Evolutionary conservation across 345 rosid genomes (phyloP), one percentile per base, ranked within the genome.

Genomic region (Euphorbia peplus): DNA sequence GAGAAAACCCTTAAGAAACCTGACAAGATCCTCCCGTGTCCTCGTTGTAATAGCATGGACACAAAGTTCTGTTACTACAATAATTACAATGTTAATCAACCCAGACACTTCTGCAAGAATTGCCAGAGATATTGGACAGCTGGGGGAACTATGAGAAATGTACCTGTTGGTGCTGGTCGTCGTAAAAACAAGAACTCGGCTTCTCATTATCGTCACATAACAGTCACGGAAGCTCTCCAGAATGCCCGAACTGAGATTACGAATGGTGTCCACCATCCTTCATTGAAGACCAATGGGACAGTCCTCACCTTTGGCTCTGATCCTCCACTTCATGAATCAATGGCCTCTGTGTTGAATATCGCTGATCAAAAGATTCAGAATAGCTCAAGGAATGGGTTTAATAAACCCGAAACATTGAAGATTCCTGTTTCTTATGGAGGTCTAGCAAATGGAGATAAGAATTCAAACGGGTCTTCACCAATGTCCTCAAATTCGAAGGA

Each of bases 241-340:
- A 75, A 70, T 51, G 79, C 66, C 2, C 75, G 56, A 66, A 28
- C 71, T 3, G 92, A 90, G 71, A 70, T 80, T 78, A 83, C 88
- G 3, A 84, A 81, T 42, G 88, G 90, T 51, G 44, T 76, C 62
- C 90, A 83, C 68, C 87, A 84, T 82, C 81, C 89, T 3, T 68
- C 80, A 1, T 19, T 84, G 48, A 80, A 80, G 68, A 68, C 81
- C 62, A 88, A 85, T 64, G 92, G 89, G 44, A 80, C 86, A 1
- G 84, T 93, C 19, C 92, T 90, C 50, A 83, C 90, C 50, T 90
- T 93, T 74, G 90, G 93, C 68, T 79, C 90, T 4, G 93, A 93
- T 46, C 42, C 86, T 3, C 93, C 86, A 9, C 82, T 93, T 13
- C 88, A 90, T 70, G 96, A 93, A 59, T 88, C 98, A 18, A 84